Base-by-base conservation (phyloP, 768 basidiomycete genomes). In the Hypholoma sublateritium region DNA sequence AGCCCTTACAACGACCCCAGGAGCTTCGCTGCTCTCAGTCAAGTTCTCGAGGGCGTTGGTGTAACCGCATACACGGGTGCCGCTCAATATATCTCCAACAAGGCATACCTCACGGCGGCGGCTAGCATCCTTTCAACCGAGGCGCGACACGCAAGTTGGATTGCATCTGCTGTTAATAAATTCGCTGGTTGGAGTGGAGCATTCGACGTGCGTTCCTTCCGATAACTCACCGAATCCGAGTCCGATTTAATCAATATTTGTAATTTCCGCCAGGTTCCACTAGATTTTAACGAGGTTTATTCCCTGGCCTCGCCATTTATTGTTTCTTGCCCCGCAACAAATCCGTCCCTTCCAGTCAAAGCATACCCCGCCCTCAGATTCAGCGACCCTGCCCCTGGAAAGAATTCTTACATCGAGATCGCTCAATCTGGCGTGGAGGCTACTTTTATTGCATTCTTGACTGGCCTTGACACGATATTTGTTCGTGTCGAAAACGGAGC, bases 91-190 rank as follows among this genome's bases (percentile, higher is more conserved):
- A 76, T 87, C 67, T 65, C 67, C 50, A 71, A 75, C 67, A 73
- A 74, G 56, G 72, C 67, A 21, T 79, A 78, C 67, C 63, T 83
- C 17, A 78, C 81, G 19, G 80, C 78, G 16, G 83, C 83, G 5
- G 85, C 78, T 3, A 75, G 77, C 49, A 80, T 88, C 60, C 75
- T 85, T 46, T 73, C 83, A 39, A 81, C 79, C 44, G 85, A 88
- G 65, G 79, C 83, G 41, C 77, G 84, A 41, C 84, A 87, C 58
- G 78, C 79, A 7, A 72, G 77, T 36, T 87, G 84, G 84, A 61
- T 87, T 24, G 71, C 74, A 19, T 69, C 76, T 13, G 74, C 78
- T 25, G 74, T 80, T 24, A 71, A 75, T 61, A 71, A 76, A 42
- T 67, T 68, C 7, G 65, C 73, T 16, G 70, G 77, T 0, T 86